Evolutionary conservation across 257 asterid species (phyloP).

Genomic region (Primulina eburnea): DNA sequence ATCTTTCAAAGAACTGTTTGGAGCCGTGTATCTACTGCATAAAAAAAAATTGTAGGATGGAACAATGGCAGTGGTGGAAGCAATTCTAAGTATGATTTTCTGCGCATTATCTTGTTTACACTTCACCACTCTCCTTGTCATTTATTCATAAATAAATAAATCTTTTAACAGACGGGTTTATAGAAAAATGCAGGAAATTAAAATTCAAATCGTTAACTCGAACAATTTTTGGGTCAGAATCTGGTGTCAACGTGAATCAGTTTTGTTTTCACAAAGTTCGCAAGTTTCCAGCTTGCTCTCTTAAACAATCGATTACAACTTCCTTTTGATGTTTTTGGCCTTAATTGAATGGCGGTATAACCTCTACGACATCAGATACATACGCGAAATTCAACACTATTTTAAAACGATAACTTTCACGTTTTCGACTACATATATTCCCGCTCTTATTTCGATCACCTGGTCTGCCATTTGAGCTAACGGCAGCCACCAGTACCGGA

Average conservation of each 20-base stretch:
- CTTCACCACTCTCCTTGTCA: background rate
- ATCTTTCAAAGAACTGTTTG: background rate
- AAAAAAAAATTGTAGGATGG: background rate
- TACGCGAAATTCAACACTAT: no score
- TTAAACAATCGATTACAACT: no score
- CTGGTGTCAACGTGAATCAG: background rate
- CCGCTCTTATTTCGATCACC: conserved; percentile 44
- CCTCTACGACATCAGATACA: no score
- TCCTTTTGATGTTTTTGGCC: no score
- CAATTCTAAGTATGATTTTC: no score
- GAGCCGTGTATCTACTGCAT: background rate
- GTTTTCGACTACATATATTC: no score
- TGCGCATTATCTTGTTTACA: background rate
- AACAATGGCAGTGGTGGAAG: background rate
- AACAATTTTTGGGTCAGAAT: background rate
- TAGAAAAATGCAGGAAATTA: background rate
- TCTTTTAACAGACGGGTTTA: no score
- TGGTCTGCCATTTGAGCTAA: conserved; percentile 36
- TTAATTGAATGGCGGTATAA: no score
- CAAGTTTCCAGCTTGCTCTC: no score
- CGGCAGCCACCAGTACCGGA: conserved; percentile 30
- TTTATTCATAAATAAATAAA: background rate
- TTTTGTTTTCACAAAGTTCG: no score
- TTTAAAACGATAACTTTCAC: background rate
- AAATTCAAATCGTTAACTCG: background rate